These are phyloP conservation scores for Venturia pyrina DNA, from an alignment of 2,329 filamentous ascomycete genomes.

Conservation along the genomic window DNA sequence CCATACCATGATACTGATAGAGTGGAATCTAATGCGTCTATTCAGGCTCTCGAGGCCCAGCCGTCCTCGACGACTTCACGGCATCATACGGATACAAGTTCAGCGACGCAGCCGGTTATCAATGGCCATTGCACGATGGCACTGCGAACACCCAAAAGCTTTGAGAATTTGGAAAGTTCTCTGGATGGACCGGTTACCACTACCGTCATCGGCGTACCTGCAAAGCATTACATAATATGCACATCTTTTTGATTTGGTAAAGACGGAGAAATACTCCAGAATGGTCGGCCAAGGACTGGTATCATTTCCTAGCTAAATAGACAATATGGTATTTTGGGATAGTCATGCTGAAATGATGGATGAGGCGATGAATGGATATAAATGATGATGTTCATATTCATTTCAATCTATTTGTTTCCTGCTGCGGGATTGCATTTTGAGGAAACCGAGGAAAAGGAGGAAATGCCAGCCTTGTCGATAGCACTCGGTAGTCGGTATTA, in stretches of 20 bases:
- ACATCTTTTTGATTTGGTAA: background rate
- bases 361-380: background rate
- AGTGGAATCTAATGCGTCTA: background rate
- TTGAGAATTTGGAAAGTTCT: background rate
- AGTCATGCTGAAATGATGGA: conserved; percentile 4
- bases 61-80: conserved; percentile 95
- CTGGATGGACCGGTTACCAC: background rate
- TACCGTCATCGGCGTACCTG: background rate
- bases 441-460: background rate
- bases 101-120: conserved; percentile 50
- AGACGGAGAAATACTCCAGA: background rate
- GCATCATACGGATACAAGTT: conserved; percentile 98
- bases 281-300: background rate
- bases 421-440: background rate
- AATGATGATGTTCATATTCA: background rate
- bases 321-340: background rate
- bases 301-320: background rate
- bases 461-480: background rate
- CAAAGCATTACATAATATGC: background rate
- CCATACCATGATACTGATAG: background rate
- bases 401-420: background rate
- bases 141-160: conserved; percentile 6
- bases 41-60: conserved; percentile 86
- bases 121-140: conserved; percentile 26
- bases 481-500: too few relatives aligned